Percentiles rank a stretch among this genome's conserved stretches.
Conservation (phyloP, 345 rosid genomes). For the Eucalyptus regnans region DNA sequence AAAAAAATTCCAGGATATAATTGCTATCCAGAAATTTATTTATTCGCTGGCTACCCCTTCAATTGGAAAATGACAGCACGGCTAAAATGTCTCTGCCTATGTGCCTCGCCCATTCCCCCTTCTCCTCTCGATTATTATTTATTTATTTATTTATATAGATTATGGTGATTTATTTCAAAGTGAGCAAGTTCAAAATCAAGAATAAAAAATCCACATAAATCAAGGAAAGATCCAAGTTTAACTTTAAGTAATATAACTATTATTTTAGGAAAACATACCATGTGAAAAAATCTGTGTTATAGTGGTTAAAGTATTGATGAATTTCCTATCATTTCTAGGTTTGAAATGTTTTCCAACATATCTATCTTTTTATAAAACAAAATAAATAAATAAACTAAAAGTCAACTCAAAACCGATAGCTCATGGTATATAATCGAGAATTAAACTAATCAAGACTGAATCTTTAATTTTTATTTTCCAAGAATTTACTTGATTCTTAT, state of each 20-base stretch:
- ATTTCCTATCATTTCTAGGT: neutral
- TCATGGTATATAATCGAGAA: neutral
- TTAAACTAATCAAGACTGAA: neutral
- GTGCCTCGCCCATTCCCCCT: neutral
- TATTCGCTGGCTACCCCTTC: neutral
- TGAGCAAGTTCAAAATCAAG: neutral
- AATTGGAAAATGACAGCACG: too few species aligned
- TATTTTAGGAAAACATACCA: neutral
- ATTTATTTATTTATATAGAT: neutral
- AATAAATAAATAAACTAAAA: neutral
- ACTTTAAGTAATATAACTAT: neutral
- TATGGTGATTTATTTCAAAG: neutral
- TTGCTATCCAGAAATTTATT: neutral
- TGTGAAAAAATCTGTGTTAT: neutral
- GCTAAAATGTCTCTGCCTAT: neutral
- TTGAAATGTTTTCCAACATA: neutral
- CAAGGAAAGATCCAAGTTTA: neutral
- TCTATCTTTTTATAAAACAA: neutral
- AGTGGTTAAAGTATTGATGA: neutral
- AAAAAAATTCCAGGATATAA: neutral
- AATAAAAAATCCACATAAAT: neutral
- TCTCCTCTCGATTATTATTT: neutral
- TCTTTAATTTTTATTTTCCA: neutral
- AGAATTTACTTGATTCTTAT: neutral
- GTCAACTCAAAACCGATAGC: neutral